Base-by-base conservation (phyloP, 306 rosid genomes). In the Benincasa hispida region DNA sequence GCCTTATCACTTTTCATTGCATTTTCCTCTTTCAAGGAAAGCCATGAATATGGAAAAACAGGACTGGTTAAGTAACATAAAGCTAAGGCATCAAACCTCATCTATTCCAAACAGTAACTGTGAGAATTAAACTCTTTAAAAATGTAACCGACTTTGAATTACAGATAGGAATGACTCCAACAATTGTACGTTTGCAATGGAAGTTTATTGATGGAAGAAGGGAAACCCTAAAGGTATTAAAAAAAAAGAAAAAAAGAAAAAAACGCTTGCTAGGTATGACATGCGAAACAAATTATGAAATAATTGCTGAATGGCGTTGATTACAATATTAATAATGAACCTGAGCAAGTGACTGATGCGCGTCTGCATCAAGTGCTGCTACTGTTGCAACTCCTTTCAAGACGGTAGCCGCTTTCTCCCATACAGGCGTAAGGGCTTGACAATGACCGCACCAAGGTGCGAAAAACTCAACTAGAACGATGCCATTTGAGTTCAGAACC, bases 391-490 rank as follows among this genome's bases (percentile, higher is more conserved):
- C 97, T 13, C 99, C 99, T 86, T 95, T 95, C 77, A 95, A 84
- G 74, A 92, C 87, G 75, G 86, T 81, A 55, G 99, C 98, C 5
- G 92, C 96, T 81, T 90, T 95, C 87, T 95, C 99, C 99, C 99
- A 95, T 62, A 75, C 78, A 21, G 99, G 98, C 28, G 99, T 88
- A 45, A 95, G 88, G 79, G 98, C 93, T 80, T 92, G 68, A 85
- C 99, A 95, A 77, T 95, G 99, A n/a, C 99, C 99, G 72, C 99
- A 95, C 99, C 99, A 95, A 2, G 99, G 99, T 3, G 99, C 99
- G 79, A 90, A 95, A 84, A 95, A 95, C 83, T 95, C 99, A 27
- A 95, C 98, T 56, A 95, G 86, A 77, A 95, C 99, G 59, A 95
- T 85, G 79, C 96, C 86, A 74, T 92, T 95, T 18, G 98, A 95